Conservation (phyloP, 495 filamentous ascomycete genomes). For the Penicillium coprophilum region DNA sequence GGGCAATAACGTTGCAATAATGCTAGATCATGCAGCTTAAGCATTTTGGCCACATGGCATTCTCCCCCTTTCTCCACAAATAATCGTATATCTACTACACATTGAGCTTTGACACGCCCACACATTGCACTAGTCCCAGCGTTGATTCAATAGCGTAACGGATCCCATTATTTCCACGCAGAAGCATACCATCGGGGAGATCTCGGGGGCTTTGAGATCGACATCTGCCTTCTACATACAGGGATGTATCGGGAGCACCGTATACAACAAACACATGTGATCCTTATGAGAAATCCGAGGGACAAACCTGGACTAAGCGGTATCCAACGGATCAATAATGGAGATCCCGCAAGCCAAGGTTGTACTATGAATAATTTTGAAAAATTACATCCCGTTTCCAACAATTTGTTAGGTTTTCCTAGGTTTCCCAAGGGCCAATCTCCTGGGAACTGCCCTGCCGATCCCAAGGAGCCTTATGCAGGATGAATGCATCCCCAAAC, state of each 20-base stretch:
- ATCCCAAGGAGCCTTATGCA: not conserved
- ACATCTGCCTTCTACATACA: not conserved
- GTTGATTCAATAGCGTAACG: slow-evolving; percentile 2
- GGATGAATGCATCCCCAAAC: not conserved
- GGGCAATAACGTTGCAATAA: not conserved
- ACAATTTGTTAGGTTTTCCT: not conserved
- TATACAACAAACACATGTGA: not conserved
- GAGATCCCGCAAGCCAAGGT: not conserved
- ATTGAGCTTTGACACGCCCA: slow-evolving; percentile 2
- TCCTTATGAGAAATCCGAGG: not conserved
- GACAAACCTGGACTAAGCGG: not conserved
- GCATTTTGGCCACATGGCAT: slow-evolving; percentile 1
- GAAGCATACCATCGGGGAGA: not conserved
- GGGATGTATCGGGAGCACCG: no score
- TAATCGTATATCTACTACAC: not conserved
- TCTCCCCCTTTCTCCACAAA: not conserved
- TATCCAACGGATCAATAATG: not conserved
- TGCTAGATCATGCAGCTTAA: not conserved
- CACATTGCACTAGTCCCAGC: not conserved
- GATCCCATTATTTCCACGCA: slow-evolving; percentile 6
- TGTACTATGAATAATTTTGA: not conserved
- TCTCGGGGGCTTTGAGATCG: slow-evolving; percentile 2
- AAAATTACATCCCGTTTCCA: not conserved
- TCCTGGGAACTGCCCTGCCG: slow-evolving; percentile 2
- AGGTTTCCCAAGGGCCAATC: not conserved